Conservation (phyloP, 192 early-diverging fungal genomes). For the Allomyces macrogynus region DNA sequence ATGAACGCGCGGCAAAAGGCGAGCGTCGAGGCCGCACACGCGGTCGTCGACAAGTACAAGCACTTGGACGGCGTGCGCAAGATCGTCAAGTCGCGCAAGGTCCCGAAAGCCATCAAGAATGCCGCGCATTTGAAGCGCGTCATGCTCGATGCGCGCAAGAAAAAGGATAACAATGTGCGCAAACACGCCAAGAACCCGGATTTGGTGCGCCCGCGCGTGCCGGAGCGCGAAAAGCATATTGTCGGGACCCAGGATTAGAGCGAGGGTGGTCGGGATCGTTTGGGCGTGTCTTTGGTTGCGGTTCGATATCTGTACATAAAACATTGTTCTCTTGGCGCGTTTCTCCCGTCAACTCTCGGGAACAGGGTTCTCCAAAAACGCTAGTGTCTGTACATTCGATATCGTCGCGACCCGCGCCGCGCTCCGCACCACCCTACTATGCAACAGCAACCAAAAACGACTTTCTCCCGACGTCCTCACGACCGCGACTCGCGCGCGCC, state of each 20-base stretch:
- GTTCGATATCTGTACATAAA: too few species aligned
- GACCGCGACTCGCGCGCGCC: too few species aligned
- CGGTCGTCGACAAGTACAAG: conserved; percentile 83
- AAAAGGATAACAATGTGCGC: conserved; percentile 76
- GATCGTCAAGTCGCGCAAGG: conserved; percentile 62
- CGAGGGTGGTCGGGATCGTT: too few species aligned
- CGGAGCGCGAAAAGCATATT: conserved; percentile 51
- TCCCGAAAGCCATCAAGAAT: conserved; percentile 64
- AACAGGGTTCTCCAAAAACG: too few species aligned
- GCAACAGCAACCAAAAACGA: too few species aligned
- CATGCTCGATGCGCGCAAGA: conserved; percentile 57
- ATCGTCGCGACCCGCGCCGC: too few species aligned
- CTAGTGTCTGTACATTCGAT: too few species aligned
- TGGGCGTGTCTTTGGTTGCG: too few species aligned
- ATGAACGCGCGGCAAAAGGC: conserved; percentile 56
- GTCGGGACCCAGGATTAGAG: conserved; percentile 24
- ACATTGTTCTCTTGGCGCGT: too few species aligned
- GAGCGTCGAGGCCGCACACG: conserved; percentile 56
- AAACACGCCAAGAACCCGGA: conserved; percentile 55
- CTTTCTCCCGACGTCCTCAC: too few species aligned
- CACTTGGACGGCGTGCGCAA: conserved; percentile 73
- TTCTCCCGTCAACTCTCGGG: too few species aligned
- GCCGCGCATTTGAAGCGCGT: conserved; percentile 62
- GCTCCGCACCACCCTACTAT: too few species aligned
- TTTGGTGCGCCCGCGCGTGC: conserved; percentile 24